Evolutionary conservation across 1,139 yeast genomes (phyloP).

Genomic region (Martiniozyma asiatica): DNA sequence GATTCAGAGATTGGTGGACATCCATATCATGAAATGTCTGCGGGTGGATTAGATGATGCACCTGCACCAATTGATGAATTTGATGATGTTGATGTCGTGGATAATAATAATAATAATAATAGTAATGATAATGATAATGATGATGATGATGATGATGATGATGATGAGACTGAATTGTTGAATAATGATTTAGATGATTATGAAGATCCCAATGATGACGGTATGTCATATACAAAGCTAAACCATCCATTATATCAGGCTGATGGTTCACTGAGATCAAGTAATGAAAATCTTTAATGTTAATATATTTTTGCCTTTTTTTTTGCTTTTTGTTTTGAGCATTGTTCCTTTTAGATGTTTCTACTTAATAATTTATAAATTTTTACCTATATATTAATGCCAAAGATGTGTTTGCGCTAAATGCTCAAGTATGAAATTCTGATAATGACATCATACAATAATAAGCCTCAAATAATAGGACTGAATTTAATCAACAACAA

Average conservation of each 20-base stretch:
- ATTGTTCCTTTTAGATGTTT: too few species aligned
- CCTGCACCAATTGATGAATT: constrained; percentile 3
- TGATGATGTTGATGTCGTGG: constrained; percentile 10
- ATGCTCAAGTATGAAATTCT: too few species aligned
- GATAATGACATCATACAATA: too few species aligned
- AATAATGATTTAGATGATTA: constrained; percentile 50
- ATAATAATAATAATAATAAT: constrained; percentile 9
- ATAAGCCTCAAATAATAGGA: too few species aligned
- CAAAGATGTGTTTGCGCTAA: too few species aligned
- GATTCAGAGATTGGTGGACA: constrained; percentile 20
- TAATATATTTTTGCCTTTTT: too few species aligned
- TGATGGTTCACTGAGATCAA: constrained; percentile 20
- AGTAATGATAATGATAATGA: constrained; percentile 25
- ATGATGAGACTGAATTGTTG: constrained; percentile 56
- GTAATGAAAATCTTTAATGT: constrained; percentile 12
- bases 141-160: constrained; percentile 54
- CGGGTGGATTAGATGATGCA: constrained; percentile 17
- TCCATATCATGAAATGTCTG: constrained; percentile 22
- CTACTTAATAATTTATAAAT: too few species aligned
- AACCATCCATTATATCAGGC: constrained; percentile 43
- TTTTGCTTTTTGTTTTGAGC: too few species aligned
- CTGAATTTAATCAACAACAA: too few species aligned
- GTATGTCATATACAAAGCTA: constrained; percentile 56
- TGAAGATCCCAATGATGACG: constrained; percentile 74
- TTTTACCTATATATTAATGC: too few species aligned